Evolutionary conservation across 2,329 filamentous ascomycete genomes (phyloP).

Genomic region (Monosporascus cannonballus): DNA sequence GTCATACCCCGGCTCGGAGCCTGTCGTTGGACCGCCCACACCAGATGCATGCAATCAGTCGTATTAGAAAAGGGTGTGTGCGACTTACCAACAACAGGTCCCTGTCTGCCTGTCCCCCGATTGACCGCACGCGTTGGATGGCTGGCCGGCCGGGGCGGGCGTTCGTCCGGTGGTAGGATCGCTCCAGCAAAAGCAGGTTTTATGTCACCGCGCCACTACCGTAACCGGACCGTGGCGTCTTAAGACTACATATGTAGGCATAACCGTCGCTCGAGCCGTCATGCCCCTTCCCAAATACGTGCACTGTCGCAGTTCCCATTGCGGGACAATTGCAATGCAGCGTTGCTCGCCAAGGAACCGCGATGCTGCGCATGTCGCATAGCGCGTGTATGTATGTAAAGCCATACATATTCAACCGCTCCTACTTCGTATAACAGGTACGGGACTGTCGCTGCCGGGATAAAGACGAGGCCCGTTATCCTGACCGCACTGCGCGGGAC

Average conservation of each 20-base stretch:
- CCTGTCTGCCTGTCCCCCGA: background rate
- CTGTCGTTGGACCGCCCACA: background rate
- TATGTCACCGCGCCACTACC: too few relatives aligned
- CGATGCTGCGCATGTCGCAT: background rate
- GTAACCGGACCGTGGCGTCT: background rate
- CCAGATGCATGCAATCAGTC: background rate
- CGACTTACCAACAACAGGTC: background rate
- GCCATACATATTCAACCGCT: background rate
- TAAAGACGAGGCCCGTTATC: background rate
- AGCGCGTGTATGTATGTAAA: background rate
- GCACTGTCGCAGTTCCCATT: background rate
- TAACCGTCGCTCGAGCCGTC: background rate
- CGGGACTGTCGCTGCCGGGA: background rate
- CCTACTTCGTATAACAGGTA: background rate
- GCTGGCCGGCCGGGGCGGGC: too few relatives aligned
- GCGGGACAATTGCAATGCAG: background rate
- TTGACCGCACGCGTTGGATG: background rate
- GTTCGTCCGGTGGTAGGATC: too few relatives aligned
- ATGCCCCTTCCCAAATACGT: background rate
- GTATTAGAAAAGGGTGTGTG: background rate
- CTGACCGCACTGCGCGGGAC: background rate
- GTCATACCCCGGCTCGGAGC: background rate
- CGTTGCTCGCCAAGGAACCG: background rate
- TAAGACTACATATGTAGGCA: background rate
- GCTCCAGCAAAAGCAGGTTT: too few relatives aligned